Percentiles rank a stretch among this genome's conserved stretches.
These are phyloP conservation scores for Favolaschia claudopus DNA, from an alignment of 768 basidiomycete species.

Conservation along the genomic window DNA sequence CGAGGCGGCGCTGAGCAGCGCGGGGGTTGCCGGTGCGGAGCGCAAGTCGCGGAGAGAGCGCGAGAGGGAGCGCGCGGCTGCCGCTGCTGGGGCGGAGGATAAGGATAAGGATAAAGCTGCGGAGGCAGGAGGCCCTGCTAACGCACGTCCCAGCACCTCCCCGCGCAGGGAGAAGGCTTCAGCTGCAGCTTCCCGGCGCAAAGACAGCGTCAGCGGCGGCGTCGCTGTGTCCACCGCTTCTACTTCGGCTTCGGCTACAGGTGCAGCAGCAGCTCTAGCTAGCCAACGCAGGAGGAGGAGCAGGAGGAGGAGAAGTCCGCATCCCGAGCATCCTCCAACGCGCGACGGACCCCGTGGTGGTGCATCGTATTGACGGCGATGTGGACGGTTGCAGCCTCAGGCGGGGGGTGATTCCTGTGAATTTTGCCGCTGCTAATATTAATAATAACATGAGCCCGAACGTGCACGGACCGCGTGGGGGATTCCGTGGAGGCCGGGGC, in stretches of 20 bases:
- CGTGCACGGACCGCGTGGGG: too few relatives aligned
- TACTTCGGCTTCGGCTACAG: not conserved
- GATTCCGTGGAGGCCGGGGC: not conserved
- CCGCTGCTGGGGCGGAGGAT: not conserved
- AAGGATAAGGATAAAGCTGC: not conserved
- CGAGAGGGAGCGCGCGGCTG: constrained; percentile 21
- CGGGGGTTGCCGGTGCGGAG: constrained; percentile 43
- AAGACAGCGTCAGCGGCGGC: constrained; percentile 22
- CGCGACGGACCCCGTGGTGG: constrained; percentile 3
- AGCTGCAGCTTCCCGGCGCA: constrained; percentile 14
- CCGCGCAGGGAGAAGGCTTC: constrained; percentile 18
- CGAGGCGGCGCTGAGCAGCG: constrained; percentile 58
- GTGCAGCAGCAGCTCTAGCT: not conserved
- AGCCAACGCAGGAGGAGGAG: too few relatives aligned
- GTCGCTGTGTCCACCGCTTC: not conserved
- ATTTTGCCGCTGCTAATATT: not conserved
- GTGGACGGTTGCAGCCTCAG: constrained; percentile 17
- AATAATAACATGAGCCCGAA: too few relatives aligned
- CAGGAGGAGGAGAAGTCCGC: constrained; percentile 9
- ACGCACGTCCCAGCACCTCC: not conserved
- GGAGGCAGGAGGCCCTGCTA: not conserved
- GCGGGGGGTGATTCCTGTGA: constrained; percentile 20
- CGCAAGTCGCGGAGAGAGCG: constrained; percentile 27
- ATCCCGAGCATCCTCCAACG: constrained; percentile 20
- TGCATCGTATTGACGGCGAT: constrained; percentile 24